A percentile compares a stretch with the other conserved stretches of the same genome.
Conservation (phyloP, 208 protist species). For the Jaenimonas drosophilae region DNA sequence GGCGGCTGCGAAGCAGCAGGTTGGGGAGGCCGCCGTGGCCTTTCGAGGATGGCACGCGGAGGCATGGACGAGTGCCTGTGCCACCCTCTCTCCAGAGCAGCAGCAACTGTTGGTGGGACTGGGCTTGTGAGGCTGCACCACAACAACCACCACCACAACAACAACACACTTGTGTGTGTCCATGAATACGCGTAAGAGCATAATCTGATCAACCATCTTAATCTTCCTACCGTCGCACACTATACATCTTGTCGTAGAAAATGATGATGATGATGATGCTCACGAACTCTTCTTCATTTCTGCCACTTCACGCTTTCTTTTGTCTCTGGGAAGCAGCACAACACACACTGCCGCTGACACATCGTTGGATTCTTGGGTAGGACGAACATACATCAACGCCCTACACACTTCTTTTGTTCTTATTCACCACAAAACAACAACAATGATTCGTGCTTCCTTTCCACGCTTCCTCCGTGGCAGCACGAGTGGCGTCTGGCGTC, state of each 20-base stretch:
- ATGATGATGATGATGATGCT: too few relatives aligned
- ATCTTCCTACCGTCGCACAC: too few relatives aligned
- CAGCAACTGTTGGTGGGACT: conserved; percentile 18
- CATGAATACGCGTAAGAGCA: background rate
- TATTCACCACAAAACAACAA: too few relatives aligned
- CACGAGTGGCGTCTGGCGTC: too few relatives aligned
- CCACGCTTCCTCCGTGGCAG: too few relatives aligned
- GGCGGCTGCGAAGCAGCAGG: conserved; percentile 30
- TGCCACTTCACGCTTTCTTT: too few relatives aligned
- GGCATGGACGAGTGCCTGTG: conserved; percentile 20
- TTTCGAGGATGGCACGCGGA: conserved; percentile 17
- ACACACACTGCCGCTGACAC: too few relatives aligned
- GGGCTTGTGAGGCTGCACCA: conserved; percentile 9
- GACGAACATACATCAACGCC: conserved; percentile 1
- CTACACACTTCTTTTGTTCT: background rate
- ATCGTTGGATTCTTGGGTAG: too few relatives aligned
- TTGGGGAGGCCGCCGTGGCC: conserved; percentile 22
- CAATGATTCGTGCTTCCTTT: too few relatives aligned
- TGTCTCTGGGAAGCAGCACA: too few relatives aligned
- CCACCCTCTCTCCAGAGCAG: conserved; percentile 22
- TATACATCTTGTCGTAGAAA: too few relatives aligned
- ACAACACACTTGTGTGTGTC: background rate
- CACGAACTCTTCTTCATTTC: too few relatives aligned
- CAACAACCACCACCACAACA: background rate
- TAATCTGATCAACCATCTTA: background rate